Evolutionary conservation across 1,284 basidiomycete species (phyloP), one percentile per base, ranked within the genome.

Genomic region (Sporisorium graminicola): DNA sequence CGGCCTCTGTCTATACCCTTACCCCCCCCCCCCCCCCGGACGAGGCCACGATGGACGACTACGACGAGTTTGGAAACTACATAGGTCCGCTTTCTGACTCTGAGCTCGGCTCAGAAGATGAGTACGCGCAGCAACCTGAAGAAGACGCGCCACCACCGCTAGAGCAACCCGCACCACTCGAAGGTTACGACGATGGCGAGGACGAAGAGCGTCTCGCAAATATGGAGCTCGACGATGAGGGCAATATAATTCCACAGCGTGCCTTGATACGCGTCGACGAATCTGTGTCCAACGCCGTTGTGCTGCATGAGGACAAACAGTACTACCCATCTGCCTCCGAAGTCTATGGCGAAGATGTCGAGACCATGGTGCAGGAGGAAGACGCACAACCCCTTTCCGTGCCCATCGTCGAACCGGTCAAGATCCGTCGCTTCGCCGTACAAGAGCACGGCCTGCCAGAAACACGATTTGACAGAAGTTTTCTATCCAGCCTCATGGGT

Each of bases 351-450:
- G 89, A 91, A 50, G 96, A 92, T 65, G 96, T 99, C 24, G 96
- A 99, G 87, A 93, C 96, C 1, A 87, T 99, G 82, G 97, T 99
- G 1, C 95, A 99, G 86, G 97, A 99, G 86, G 97, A 99, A 87
- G 97, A 99, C 84, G 91, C 93, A 4, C 97, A 99, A 86, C 94
- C 94, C 9, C 89, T 99, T 8, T 90, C 93, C 3, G 94, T 99
- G 84, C 97, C 97, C 40, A 96, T 99, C 76, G 90, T 99, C 71
- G 94, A 94, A 37, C 97, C 97, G 24, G 90, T 99, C 75, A 98
- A 97, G 94, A 91, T 91, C 90, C 87, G 98, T 92, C 74, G 90
- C 93, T 58, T 99, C 92, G 81, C 77, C 86, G 94, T 98, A 12
- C 74, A 84, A 50, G 83, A 83, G 51, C 40, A 73, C 22, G 77